Percentiles rank a stretch among this genome's conserved stretches.
Evolutionary conservation across 1,139 yeast species (phyloP).

Genomic region (Kurtzmaniella quercitrusa): DNA sequence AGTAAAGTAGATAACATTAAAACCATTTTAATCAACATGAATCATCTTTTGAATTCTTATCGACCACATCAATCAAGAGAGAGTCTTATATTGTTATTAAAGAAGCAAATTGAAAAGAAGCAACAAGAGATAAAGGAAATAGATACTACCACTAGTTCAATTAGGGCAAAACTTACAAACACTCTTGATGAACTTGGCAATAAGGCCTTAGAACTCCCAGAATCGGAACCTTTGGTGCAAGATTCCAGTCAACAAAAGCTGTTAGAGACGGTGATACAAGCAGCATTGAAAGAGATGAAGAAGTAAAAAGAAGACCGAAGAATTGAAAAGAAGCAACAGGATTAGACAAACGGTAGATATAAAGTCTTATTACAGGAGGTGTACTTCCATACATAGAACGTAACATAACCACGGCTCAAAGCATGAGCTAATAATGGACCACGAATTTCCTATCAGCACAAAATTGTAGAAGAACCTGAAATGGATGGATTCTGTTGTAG

Average conservation of each 20-base stretch:
- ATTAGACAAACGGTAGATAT: too few species aligned
- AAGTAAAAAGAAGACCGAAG: background rate
- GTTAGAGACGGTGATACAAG: background rate
- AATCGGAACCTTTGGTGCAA: background rate
- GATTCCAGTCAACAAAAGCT: background rate
- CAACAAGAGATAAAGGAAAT: conserved; percentile 49
- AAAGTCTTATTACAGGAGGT: too few species aligned
- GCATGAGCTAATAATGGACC: too few species aligned
- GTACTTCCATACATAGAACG: too few species aligned
- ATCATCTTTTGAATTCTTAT: conserved; percentile 78
- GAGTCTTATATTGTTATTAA: conserved; percentile 65
- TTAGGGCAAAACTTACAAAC: background rate
- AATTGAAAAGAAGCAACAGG: too few species aligned
- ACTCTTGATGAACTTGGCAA: background rate
- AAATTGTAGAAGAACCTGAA: too few species aligned
- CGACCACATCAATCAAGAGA: conserved; percentile 89
- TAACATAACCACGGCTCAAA: too few species aligned
- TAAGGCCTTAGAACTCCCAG: background rate
- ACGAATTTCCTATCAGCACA: too few species aligned
- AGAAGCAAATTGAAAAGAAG: conserved; percentile 56
- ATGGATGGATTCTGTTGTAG: too few species aligned
- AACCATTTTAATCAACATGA: conserved; percentile 73
- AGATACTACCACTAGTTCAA: conserved; percentile 31
- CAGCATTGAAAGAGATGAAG: background rate
- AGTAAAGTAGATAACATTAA: conserved; percentile 67